Conservation (phyloP, 2,329 filamentous ascomycete genomes). For the Neurospora sp. region DNA sequence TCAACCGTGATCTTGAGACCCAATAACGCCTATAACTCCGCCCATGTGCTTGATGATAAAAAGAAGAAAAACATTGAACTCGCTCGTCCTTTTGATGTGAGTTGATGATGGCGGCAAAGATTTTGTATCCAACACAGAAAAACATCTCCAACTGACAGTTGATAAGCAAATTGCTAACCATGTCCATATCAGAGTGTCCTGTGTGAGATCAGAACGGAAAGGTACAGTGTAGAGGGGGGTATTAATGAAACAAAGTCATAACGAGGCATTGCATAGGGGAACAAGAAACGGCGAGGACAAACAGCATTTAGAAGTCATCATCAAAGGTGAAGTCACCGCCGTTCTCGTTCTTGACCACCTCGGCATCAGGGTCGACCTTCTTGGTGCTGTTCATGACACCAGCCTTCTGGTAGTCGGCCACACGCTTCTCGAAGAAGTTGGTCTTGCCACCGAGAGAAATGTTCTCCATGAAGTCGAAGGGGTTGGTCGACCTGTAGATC, state of each 20-base stretch:
- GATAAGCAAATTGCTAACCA: not conserved
- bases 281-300: conserved; percentile 12
- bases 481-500: conserved; percentile 85
- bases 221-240: conserved; percentile 14
- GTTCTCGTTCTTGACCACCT: conserved; percentile 39
- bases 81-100: not conserved
- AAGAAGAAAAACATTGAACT: not conserved
- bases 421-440: conserved; percentile 99
- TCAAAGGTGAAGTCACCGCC: conserved; percentile 85
- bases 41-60: not conserved
- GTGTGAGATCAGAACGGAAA: conserved; percentile 1
- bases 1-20: not conserved
- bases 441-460: conserved; percentile 98
- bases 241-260: conserved; percentile 16
- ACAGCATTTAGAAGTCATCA: conserved; percentile 74
- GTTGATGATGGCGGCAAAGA: not conserved
- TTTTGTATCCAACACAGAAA: not conserved
- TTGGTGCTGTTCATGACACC: conserved; percentile 94
- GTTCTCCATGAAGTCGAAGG: conserved; percentile 99
- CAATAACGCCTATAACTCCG: not conserved
- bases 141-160: not conserved
- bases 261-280: conserved; percentile 15
- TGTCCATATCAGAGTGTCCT: not conserved
- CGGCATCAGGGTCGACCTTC: conserved; percentile 41
- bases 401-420: conserved; percentile 98